A percentile compares a stretch with the other conserved stretches of the same genome.
Evolutionary conservation across 768 basidiomycete genomes (phyloP).

Genomic region (Leccinum uliginosum): DNA sequence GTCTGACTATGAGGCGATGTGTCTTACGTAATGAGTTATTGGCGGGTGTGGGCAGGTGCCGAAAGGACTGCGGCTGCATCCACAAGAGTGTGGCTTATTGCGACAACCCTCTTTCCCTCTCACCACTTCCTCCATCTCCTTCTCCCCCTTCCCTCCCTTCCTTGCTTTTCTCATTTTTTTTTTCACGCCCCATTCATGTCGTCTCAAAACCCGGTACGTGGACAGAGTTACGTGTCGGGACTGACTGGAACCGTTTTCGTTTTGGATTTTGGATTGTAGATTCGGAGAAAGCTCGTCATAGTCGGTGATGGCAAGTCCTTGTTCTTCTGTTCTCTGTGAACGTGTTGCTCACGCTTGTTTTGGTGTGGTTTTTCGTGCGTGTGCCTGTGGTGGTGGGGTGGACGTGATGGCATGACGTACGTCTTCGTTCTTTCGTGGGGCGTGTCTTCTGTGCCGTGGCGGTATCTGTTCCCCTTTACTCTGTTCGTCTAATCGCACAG

Average conservation of each 20-base stretch:
- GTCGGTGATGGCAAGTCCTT: constrained; percentile 83
- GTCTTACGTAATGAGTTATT: constrained; percentile 24
- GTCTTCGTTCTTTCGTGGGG: not conserved
- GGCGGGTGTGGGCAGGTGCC: constrained; percentile 20
- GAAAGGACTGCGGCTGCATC: constrained; percentile 25
- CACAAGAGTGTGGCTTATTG: constrained; percentile 21
- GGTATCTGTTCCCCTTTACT: not conserved
- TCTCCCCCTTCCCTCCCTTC: not conserved
- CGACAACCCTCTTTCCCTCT: constrained; percentile 15
- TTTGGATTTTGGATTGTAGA: constrained; percentile 40
- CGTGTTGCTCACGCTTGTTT: not conserved
- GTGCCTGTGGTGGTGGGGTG: not conserved
- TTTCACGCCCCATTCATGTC: constrained; percentile 28
- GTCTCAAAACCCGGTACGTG: constrained; percentile 61
- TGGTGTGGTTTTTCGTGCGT: not conserved
- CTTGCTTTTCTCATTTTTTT: not conserved
- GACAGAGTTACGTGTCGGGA: not conserved
- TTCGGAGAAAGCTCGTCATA: constrained; percentile 92
- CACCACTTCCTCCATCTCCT: constrained; percentile 7
- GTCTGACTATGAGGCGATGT: constrained; percentile 14
- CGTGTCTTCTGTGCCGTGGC: not conserved
- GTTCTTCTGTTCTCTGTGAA: not conserved
- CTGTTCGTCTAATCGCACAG: constrained; percentile 31
- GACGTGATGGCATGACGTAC: not conserved
- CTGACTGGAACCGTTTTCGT: not conserved